phyloP scores from a whole-genome alignment of 1,284 basidiomycete species.

The Trichosporon sp. region DNA sequence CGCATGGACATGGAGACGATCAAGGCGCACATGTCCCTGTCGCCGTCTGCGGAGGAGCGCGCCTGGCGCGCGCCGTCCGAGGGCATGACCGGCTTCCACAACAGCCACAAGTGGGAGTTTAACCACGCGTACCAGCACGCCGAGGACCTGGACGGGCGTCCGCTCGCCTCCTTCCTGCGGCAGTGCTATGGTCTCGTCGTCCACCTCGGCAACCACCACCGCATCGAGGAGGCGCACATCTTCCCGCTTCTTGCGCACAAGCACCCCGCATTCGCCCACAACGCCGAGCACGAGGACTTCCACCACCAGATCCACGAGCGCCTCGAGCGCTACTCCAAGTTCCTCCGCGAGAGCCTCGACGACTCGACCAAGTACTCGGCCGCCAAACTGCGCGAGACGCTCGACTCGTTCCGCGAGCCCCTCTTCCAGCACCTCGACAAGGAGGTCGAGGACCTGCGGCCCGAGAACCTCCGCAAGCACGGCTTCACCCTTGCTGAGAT shows the following conservation, averaged over 20 bases:
- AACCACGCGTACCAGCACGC: conserved; percentile 11
- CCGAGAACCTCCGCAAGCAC: conserved; percentile 61
- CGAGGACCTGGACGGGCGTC: conserved; percentile 7
- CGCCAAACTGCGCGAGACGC: conserved; percentile 56
- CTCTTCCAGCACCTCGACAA: conserved; percentile 64
- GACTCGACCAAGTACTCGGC: conserved; percentile 58
- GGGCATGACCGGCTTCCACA: conserved; percentile 12
- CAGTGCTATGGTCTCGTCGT: conserved; percentile 30
- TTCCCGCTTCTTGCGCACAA: conserved; percentile 62
- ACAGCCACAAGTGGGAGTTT: conserved; percentile 9
- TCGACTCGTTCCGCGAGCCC: conserved; percentile 61
- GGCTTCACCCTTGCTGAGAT: conserved; percentile 61
- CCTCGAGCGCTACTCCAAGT: conserved; percentile 55
- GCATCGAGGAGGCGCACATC: conserved; percentile 57
- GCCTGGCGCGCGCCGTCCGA: conserved; percentile 11
- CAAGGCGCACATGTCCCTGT: not conserved
- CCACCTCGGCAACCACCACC: conserved; percentile 63
- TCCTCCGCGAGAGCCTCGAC: conserved; percentile 54
- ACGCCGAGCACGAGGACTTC: conserved; percentile 56
- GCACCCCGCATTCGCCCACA: conserved; percentile 58
- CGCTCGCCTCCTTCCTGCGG: conserved; percentile 4
- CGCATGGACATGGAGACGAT: not conserved
- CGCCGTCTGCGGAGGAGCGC: not conserved
- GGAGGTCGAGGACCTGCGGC: conserved; percentile 62
- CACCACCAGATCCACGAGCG: conserved; percentile 65